A percentile compares a stretch with the other conserved stretches of the same genome.
Conservation (phyloP, 2,329 filamentous ascomycete species). For the Trichoderma harzianum region DNA sequence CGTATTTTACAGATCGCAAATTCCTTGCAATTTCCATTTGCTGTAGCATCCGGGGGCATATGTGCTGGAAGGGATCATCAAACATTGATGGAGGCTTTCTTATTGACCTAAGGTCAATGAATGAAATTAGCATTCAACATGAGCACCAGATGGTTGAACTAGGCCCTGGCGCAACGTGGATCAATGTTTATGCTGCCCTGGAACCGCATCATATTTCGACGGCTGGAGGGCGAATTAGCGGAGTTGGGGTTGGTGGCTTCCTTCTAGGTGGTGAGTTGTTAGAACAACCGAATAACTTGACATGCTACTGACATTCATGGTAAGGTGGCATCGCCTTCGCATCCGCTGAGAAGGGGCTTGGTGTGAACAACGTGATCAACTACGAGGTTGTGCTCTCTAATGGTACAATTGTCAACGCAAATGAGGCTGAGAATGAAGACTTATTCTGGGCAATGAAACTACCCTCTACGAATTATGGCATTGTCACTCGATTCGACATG, state of each 20-base stretch:
- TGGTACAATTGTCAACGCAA: not conserved
- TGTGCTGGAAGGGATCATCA: not conserved
- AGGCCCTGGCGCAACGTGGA: not conserved
- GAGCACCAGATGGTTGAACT: no score
- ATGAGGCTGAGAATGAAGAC: not conserved
- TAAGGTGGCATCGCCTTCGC: not conserved
- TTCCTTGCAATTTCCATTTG: not conserved
- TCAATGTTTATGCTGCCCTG: not conserved
- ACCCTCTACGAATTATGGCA: not conserved
- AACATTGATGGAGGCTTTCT: not conserved
- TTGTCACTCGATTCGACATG: not conserved
- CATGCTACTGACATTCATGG: not conserved
- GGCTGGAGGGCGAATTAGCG: not conserved
- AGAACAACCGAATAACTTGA: not conserved
- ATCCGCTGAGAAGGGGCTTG: not conserved
- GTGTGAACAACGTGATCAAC: not conserved
- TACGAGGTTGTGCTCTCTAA: not conserved
- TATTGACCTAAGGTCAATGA: not conserved
- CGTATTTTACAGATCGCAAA: not conserved
- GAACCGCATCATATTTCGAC: not conserved
- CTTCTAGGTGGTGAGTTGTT: not conserved
- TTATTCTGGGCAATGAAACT: not conserved
- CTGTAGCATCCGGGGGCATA: not conserved
- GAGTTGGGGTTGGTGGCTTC: not conserved
- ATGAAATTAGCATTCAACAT: not conserved